Evolutionary conservation across 1,284 basidiomycete species (phyloP), one percentile per base, ranked within the genome.

Genomic region (Leccinum angustisporum): DNA sequence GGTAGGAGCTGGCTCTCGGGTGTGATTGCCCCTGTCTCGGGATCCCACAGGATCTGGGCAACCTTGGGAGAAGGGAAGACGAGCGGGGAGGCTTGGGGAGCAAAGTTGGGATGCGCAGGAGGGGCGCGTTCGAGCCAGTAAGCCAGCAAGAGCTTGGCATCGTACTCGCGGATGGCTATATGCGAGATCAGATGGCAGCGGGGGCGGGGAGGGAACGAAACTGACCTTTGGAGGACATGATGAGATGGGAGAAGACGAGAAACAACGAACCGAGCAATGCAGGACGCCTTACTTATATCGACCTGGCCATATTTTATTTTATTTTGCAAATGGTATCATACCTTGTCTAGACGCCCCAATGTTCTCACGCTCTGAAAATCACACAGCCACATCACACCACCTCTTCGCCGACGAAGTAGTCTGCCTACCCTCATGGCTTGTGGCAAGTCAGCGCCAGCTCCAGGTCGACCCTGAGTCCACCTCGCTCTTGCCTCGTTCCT

Each of bases 71-170:
- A 75, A 40, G 89, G 85, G 76, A 84, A 89, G 72, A 81, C 76
- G 76, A 92, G 90, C 64, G 82, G 80, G 64, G 88, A 80, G 58
- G 79, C 74, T 5, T 83, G 82, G 59, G 81, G 59, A 14, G 64
- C 57, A 63, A 70, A 70, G 58, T 80, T 79, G 51, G 79, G 69
- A 60, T 83, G 80, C 64, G 83, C 79, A 21, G 88, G 76, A 30
- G 94, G 91, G 31, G 93, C 91, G 66, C 93, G 87, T 76, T 91
- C 87, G 66, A 97, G 88, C 94, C 94, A 96, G 83, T 97, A 96
- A 56, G 92, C 92, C 56, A 97, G 83, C 66, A 97, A 83, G 69
- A 96, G 90, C 83, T 97, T 97, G 69, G 94, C 94, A 76, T 96
- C 94, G 83, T 93, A 95, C 82, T 95, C 93, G 75, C 91, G 89